Percentiles rank a stretch among this genome's conserved stretches.
phyloP scores from a whole-genome alignment of 768 basidiomycete species.

The Leucocoprinus birnbaumii region DNA sequence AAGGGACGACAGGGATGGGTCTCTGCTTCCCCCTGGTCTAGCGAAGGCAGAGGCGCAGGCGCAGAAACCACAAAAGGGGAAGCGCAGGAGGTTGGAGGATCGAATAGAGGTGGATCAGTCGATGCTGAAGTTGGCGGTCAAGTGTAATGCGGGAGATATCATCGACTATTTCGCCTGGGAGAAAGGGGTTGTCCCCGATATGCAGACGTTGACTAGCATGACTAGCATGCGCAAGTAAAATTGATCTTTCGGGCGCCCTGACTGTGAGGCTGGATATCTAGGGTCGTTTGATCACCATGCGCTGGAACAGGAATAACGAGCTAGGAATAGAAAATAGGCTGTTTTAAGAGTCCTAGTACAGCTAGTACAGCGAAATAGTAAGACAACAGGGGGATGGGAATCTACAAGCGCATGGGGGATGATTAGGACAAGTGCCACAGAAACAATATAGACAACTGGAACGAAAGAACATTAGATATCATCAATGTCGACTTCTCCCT shows the following conservation, averaged over 20 bases:
- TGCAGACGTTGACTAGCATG: conserved; percentile 52
- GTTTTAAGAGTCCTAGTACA: conserved; percentile 14
- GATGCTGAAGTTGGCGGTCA: conserved; percentile 69
- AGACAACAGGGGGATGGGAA: conserved; percentile 14
- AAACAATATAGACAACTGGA: background rate
- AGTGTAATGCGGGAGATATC: conserved; percentile 63
- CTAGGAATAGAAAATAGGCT: conserved; percentile 10
- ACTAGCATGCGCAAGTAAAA: conserved; percentile 14
- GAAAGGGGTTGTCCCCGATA: conserved; percentile 72
- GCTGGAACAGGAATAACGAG: background rate
- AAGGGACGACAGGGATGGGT: conserved; percentile 13
- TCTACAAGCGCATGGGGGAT: too few species aligned
- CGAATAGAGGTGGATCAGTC: conserved; percentile 47
- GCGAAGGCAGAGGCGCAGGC: conserved; percentile 13
- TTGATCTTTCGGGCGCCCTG: background rate
- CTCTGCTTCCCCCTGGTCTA: background rate
- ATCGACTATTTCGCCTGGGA: conserved; percentile 67
- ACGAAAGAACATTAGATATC: conserved; percentile 56
- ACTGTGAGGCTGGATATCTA: background rate
- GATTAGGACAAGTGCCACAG: conserved; percentile 1
- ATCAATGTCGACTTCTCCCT: conserved; percentile 86
- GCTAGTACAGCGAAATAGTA: conserved; percentile 17
- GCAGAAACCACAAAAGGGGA: conserved; percentile 25
- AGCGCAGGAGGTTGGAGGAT: conserved; percentile 58
- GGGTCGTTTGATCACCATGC: background rate